These are phyloP conservation scores for Hypoxylon sp. DNA, from an alignment of 2,329 filamentous ascomycete species.

Conservation along the genomic window DNA sequence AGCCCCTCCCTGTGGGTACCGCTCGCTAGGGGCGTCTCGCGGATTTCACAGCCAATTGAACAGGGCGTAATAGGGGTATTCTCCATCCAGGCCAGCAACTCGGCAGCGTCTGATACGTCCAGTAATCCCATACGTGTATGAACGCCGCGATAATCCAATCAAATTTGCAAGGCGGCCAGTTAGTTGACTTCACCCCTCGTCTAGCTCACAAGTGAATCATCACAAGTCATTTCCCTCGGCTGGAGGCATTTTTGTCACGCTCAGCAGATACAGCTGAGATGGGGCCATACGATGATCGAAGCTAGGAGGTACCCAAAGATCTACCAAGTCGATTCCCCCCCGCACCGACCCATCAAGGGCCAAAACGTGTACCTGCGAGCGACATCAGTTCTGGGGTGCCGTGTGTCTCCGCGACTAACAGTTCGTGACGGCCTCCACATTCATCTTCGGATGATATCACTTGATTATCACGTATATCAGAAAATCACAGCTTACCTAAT, in stretches of 20 bases:
- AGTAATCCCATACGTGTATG: constrained; percentile 13
- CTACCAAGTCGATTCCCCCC: constrained; percentile 7
- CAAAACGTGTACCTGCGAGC: neutral
- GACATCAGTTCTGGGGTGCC: neutral
- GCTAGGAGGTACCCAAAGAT: constrained; percentile 5
- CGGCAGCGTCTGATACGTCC: constrained; percentile 20
- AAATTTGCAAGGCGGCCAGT: constrained; percentile 5
- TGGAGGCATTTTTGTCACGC: constrained; percentile 3
- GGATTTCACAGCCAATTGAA: constrained; percentile 10
- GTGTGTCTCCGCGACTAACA: neutral
- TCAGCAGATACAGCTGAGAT: neutral
- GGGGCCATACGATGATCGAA: neutral
- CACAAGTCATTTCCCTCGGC: constrained; percentile 2
- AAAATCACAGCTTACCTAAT: too few species aligned
- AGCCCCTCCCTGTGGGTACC: constrained; percentile 6
- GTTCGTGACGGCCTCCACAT: neutral
- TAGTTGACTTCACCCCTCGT: constrained; percentile 2
- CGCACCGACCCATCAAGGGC: constrained; percentile 12
- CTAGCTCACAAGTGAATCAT: neutral
- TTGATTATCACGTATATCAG: neutral
- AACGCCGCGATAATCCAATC: constrained; percentile 16
- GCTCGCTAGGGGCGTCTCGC: constrained; percentile 11
- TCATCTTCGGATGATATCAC: too few species aligned
- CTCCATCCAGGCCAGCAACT: constrained; percentile 8
- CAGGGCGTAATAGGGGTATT: constrained; percentile 4